Conservation (phyloP, 768 basidiomycete species). For the Kwoniella bestiolae region DNA sequence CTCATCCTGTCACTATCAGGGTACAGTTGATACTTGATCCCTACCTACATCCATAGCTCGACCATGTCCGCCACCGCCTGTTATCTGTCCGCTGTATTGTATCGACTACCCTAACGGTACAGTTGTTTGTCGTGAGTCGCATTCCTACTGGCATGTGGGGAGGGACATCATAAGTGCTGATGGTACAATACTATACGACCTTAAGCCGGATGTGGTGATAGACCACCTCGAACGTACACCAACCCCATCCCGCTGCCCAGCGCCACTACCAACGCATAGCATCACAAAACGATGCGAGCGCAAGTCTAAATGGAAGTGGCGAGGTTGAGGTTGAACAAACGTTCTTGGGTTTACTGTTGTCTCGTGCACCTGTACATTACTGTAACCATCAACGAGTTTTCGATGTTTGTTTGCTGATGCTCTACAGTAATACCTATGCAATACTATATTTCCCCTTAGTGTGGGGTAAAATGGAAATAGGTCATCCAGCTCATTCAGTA, state of each 20-base stretch:
- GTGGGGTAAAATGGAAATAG: background rate
- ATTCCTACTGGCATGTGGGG: no score
- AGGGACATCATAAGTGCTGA: no score
- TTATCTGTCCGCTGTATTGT: slow-evolving; percentile 6
- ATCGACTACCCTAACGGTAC: background rate
- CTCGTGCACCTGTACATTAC: no score
- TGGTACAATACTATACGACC: no score
- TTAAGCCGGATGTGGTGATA: background rate
- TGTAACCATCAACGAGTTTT: no score
- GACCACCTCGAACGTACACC: background rate
- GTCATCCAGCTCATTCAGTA: no score
- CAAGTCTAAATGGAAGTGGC: no score
- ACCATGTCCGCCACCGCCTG: background rate
- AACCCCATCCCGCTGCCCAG: background rate
- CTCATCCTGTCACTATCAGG: background rate
- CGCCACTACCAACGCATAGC: background rate
- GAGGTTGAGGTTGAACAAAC: background rate
- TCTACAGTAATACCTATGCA: no score
- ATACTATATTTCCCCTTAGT: background rate
- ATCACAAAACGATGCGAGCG: no score
- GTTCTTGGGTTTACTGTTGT: background rate
- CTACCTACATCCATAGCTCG: no score
- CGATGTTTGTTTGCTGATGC: no score
- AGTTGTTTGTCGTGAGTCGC: slow-evolving; percentile 3
- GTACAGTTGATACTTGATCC: no score